Percentiles rank a stretch among this genome's conserved stretches.
These are phyloP conservation scores for Blastomyces parvus DNA, from an alignment of 2,329 filamentous ascomycete species.

Conservation along the genomic window DNA sequence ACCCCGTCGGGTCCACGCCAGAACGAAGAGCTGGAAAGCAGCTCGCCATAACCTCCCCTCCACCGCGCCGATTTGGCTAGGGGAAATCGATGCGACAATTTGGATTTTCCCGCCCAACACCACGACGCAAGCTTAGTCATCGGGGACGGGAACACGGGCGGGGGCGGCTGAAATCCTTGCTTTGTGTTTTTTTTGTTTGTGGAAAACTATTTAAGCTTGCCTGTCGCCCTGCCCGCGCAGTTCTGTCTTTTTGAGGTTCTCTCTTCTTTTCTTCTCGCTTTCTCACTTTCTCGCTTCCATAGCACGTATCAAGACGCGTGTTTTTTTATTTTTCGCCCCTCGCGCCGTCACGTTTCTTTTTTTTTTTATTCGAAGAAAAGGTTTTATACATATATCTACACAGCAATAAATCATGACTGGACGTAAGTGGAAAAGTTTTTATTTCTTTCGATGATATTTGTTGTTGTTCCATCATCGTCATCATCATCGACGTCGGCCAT, in stretches of 20 bases:
- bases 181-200: neutral
- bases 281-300: neutral
- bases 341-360: constrained; percentile 12
- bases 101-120: neutral
- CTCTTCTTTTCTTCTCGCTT: constrained; percentile 13
- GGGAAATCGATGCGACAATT: constrained; percentile 23
- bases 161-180: neutral
- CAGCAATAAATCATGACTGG: constrained; percentile 27
- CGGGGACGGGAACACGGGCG: no score
- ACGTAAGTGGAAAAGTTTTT: constrained; percentile 26
- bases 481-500: constrained; percentile 7
- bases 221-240: constrained; percentile 13
- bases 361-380: constrained; percentile 13
- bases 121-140: neutral
- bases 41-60: constrained; percentile 34
- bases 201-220: constrained; percentile 18
- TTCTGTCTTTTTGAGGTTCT: constrained; percentile 16
- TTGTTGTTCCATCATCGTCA: neutral
- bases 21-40: constrained; percentile 29
- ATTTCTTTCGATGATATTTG: constrained; percentile 7
- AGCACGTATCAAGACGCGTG: neutral
- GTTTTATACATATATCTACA: constrained; percentile 13
- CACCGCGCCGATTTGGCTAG: constrained; percentile 17
- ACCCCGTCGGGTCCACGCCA: neutral
- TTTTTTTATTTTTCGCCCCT: no score